Base-by-base conservation (phyloP, 2,329 filamentous ascomycete species). In the Stenocarpella maydis region DNA sequence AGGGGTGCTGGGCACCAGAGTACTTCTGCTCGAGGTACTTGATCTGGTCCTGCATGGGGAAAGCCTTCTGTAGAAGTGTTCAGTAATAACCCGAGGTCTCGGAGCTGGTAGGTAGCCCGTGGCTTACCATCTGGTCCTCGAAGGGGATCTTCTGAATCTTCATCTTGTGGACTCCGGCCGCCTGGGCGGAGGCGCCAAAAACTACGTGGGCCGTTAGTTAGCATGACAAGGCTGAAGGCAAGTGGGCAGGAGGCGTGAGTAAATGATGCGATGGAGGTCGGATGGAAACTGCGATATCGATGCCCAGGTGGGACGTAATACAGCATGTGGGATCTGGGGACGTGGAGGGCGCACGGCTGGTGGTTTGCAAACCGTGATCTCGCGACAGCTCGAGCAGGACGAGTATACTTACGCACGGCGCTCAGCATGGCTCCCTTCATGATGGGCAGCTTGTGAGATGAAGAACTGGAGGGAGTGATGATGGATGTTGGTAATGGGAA, bases 101-200 rank as follows among this genome's bases (percentile, higher is more conserved):
- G 17, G 34, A 9, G 41, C 12, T 19, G 12, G 31, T 14, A 21
- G 2, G 43, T 49, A 49, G 53, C 10, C 10, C 3, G 24, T 37
- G 70, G 86, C 92, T 80, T 85, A 97, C 95, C 78, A 99, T 89
- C 86, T 98, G 96, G 81, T 98, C 93, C 61, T 91, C 88, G 70
- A 99, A 86, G 75, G 96, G 92, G 72, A 98, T 85, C 91, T 99
- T 99, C 88, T 98, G 92, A 78, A 99, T 91, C 88, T 97, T 96
- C 88, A 98, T 91, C 88, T 94, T 97, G 90, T 98, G 94, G 74
- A 97, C 87, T 77, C 90, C 94, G 76, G 94, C 95, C 63, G 69
- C 69, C 79, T 92, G 88, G 80, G 92, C 92, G 80, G 91, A 90
- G 85, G 92, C 92, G 67, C 69, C 69, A 43, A 71, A 14, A 39